Base-by-base conservation (phyloP, 805 yeast genomes). In the Kodamaea neixiangensis region DNA sequence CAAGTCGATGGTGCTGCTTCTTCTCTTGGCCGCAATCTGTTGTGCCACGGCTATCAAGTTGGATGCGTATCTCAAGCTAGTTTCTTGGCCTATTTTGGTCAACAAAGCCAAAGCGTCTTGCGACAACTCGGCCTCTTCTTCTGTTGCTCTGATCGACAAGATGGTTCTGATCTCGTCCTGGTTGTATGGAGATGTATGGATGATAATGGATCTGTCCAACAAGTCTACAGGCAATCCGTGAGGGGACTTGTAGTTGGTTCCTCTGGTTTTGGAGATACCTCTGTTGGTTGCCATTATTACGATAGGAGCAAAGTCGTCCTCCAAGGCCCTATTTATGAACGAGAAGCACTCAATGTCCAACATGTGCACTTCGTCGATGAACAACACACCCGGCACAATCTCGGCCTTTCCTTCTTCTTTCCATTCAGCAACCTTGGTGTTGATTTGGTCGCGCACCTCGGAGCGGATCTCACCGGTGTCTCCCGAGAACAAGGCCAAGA, bases 331-430 rank as follows among this genome's bases (percentile, higher is more conserved):
- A 74, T 94, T 94, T 60, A 94, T 81, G 70, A 89, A 94, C 14
- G 98, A 88, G 66, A 94, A 94, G 63, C 97, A 86, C 71, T 94
- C 99, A 62, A 94, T 87, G 69, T 94, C 99, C 57, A 94, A 82
- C 98, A 94, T 94, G 72, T 94, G 97, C 46, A 92, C 97, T 74
- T 94, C 99, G 71, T 94, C 99, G 60, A 94, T 91, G 69, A 94
- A 94, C 60, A 94, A 76, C 14, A 94, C 99, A 61, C 99, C 99
- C 11, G 99, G 98, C 39, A 90, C 90, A 57, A 94, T 90, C 67
- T 93, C 96, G 9, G 99, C 99, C 70, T 94, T 94, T 53, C 99
- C 98, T 77, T 94, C 98, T 73, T 94, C 98, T 63, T 88, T 90
- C 96, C 97, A 94, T 72, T 94, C 97, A 17, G 96, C 96, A 48